Evolutionary conservation across 331 rosid species (phyloP).

Genomic region (Malus hybrid): DNA sequence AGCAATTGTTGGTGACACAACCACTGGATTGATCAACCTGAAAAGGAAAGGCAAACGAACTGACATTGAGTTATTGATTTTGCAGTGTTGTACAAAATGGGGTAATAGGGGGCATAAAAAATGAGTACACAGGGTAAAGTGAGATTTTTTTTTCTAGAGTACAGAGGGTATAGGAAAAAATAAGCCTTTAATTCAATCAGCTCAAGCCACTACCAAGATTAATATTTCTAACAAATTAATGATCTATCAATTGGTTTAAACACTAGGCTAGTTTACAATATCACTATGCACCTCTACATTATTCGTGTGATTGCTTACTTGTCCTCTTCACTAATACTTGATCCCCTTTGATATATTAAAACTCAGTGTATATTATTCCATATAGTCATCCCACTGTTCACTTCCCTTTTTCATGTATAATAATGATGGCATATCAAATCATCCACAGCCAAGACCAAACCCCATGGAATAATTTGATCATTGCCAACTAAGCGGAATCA

Average conservation of each 20-base stretch:
- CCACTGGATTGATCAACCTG: constrained; percentile 98
- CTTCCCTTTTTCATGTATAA: neutral
- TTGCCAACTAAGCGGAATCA: neutral
- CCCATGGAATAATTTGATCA: neutral
- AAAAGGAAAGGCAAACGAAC: constrained; percentile 19
- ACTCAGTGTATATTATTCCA: neutral
- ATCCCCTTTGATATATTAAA: neutral
- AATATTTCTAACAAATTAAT: neutral
- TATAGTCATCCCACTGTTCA: neutral
- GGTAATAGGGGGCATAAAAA: neutral
- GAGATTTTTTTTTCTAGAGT: neutral
- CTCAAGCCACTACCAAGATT: neutral
- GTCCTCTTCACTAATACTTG: neutral
- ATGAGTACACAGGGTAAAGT: neutral
- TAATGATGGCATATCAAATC: neutral
- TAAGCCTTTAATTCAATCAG: neutral
- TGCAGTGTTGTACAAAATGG: neutral
- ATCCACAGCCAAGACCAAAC: neutral
- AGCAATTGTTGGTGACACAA: constrained; percentile 96
- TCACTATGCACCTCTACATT: neutral
- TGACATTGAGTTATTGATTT: neutral
- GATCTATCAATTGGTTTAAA: neutral
- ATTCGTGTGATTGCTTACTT: neutral
- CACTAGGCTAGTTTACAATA: neutral
- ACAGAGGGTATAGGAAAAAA: neutral